phyloP scores from a whole-genome alignment of 2,329 filamentous ascomycete genomes.

The Talaromyces sp. region DNA sequence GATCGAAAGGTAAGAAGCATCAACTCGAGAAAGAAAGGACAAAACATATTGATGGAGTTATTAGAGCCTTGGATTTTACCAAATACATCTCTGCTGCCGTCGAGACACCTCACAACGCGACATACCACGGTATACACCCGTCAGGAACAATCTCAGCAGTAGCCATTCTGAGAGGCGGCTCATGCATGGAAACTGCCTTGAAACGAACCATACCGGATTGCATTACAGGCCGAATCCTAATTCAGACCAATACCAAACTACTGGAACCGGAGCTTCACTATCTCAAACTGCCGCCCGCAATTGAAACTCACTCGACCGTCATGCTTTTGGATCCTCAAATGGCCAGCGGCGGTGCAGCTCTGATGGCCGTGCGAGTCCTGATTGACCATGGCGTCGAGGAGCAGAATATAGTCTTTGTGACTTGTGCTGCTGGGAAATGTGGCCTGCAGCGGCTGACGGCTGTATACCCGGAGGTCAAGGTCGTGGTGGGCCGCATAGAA shows the following conservation, averaged over 20 bases:
- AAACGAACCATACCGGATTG: conserved; percentile 90
- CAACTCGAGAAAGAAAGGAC: neutral
- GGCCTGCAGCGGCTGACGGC: conserved; percentile 79
- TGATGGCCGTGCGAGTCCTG: conserved; percentile 96
- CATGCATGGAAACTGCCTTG: conserved; percentile 79
- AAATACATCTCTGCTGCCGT: conserved; percentile 61
- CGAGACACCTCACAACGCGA: conserved; percentile 62
- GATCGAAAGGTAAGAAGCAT: conserved; percentile 56
- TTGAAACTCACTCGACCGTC: conserved; percentile 70
- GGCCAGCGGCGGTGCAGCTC: conserved; percentile 74
- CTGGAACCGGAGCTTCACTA: conserved; percentile 93
- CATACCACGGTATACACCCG: conserved; percentile 65
- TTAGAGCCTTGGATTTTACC: conserved; percentile 69
- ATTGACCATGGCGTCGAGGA: conserved; percentile 87
- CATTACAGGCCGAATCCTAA: conserved; percentile 78
- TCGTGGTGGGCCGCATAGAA: conserved; percentile 78
- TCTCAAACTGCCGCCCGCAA: conserved; percentile 68
- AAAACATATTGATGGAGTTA: neutral
- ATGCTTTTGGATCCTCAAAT: conserved; percentile 90
- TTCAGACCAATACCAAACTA: conserved; percentile 78
- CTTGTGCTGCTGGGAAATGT: conserved; percentile 79
- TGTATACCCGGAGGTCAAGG: conserved; percentile 80
- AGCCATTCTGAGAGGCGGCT: conserved; percentile 80
- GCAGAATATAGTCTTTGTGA: conserved; percentile 83
- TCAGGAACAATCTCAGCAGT: conserved; percentile 77